Conservation (phyloP, 2,329 filamentous ascomycete species). For the Hymenotorrendiella dingleyae region DNA sequence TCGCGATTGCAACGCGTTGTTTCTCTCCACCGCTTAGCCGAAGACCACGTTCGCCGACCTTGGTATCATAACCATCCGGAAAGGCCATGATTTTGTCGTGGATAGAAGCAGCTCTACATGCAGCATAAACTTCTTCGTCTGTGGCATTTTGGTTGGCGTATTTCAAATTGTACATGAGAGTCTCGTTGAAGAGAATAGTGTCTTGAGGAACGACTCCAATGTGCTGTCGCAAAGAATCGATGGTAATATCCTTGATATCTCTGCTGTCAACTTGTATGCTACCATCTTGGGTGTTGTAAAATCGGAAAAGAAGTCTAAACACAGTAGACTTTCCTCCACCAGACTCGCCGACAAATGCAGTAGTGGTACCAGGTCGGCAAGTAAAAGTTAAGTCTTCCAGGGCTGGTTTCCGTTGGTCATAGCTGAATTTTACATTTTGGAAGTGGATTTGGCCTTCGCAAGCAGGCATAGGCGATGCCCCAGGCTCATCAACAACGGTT, state of each 20-base stretch:
- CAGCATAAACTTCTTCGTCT: constrained; percentile 74
- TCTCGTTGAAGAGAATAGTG: constrained; percentile 90
- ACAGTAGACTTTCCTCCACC: constrained; percentile 96
- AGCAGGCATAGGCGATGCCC: constrained; percentile 53
- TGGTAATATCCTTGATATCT: constrained; percentile 80
- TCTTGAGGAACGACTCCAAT: constrained; percentile 98
- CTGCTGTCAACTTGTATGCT: constrained; percentile 78
- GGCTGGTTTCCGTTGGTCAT: constrained; percentile 80
- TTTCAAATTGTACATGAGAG: constrained; percentile 88
- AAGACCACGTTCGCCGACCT: constrained; percentile 84
- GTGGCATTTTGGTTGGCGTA: constrained; percentile 80
- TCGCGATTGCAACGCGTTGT: constrained; percentile 87
- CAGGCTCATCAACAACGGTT: constrained; percentile 74
- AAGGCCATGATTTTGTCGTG: constrained; percentile 89
- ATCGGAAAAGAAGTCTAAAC: constrained; percentile 92
- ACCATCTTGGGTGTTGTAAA: constrained; percentile 81
- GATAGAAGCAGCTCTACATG: constrained; percentile 81
- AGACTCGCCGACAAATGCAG: constrained; percentile 92
- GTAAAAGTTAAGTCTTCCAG: constrained; percentile 79
- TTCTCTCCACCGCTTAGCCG: constrained; percentile 87
- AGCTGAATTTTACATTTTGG: constrained; percentile 84
- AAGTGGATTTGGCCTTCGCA: constrained; percentile 83
- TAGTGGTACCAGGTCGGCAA: constrained; percentile 85
- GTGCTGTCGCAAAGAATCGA: constrained; percentile 83
- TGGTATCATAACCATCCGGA: constrained; percentile 81